Evolutionary conservation across 805 yeast species (phyloP).

Genomic region (Lachancea meyersii): DNA sequence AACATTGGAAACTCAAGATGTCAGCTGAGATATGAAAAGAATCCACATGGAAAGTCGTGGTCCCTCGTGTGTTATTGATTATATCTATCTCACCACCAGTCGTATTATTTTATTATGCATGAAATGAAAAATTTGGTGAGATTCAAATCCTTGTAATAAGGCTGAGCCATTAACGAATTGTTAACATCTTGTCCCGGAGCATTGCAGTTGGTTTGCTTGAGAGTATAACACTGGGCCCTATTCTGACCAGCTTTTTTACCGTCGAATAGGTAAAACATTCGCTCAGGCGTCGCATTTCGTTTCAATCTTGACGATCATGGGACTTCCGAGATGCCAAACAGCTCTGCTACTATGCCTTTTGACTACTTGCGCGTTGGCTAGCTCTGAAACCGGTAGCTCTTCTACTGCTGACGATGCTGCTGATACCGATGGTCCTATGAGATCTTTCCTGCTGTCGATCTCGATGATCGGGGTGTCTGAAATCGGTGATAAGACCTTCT

Average conservation of each 20-base stretch:
- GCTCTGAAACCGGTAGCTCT: not conserved
- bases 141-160: not conserved
- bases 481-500: slow-evolving; percentile 94
- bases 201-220: too few species aligned
- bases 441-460: slow-evolving; percentile 68
- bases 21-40: not conserved
- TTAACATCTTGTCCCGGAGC: not conserved
- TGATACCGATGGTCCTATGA: slow-evolving; percentile 13
- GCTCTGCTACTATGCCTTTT: not conserved
- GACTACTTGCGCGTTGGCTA: slow-evolving; percentile 2
- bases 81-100: too few species aligned
- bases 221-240: not conserved
- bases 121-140: not conserved
- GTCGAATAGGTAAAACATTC: too few species aligned
- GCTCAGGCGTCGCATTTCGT: too few species aligned
- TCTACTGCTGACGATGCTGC: slow-evolving; percentile 4
- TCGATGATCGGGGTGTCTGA: slow-evolving; percentile 94
- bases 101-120: too few species aligned
- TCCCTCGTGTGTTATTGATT: not conserved
- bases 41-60: not conserved
- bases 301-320: not conserved
- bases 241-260: not conserved
- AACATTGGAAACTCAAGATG: not conserved
- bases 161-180: not conserved
- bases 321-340: not conserved